phyloP scores from a whole-genome alignment of 2,329 filamentous ascomycete species.

The Fonsecaea monophora region DNA sequence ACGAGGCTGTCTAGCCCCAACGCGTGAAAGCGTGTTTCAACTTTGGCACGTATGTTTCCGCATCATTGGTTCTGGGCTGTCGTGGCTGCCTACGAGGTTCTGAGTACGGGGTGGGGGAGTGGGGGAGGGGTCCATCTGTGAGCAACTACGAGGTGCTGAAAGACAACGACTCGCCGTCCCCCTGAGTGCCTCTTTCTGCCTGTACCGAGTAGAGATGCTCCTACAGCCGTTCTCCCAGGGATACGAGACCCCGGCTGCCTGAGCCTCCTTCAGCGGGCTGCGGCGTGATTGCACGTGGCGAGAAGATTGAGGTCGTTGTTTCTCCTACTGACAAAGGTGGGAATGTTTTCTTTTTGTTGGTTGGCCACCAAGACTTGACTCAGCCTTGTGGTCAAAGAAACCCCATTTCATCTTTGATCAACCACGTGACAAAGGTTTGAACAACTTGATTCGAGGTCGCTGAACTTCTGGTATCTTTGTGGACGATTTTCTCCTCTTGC shows the following conservation, averaged over 20 bases:
- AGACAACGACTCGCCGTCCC: background rate
- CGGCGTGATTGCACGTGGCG: background rate
- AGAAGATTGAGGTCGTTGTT: background rate
- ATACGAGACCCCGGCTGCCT: background rate
- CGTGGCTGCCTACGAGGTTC: background rate
- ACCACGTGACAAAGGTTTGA: too few relatives aligned
- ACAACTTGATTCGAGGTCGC: too few relatives aligned
- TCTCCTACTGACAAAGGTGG: slow-evolving; percentile 4
- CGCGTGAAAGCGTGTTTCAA: slow-evolving; percentile 25
- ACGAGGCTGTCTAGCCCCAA: slow-evolving; percentile 16
- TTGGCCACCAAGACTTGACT: background rate
- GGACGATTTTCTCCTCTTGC: too few relatives aligned
- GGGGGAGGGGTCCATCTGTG: slow-evolving; percentile 2
- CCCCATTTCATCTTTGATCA: too few relatives aligned
- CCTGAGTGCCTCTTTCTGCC: background rate
- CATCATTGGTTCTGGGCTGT: slow-evolving; percentile 4
- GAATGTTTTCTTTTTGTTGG: background rate
- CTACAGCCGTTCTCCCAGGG: background rate
- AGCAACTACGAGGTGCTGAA: background rate
- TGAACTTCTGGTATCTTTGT: too few relatives aligned
- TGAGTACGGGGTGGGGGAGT: too few relatives aligned
- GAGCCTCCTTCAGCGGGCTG: background rate
- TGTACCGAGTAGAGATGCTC: background rate
- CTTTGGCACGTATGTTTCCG: background rate
- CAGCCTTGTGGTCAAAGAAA: background rate